Percentiles rank a stretch among this genome's conserved stretches.
These are phyloP conservation scores for Monosporascus sp. DNA, from an alignment of 2,329 filamentous ascomycete species.

Conservation along the genomic window DNA sequence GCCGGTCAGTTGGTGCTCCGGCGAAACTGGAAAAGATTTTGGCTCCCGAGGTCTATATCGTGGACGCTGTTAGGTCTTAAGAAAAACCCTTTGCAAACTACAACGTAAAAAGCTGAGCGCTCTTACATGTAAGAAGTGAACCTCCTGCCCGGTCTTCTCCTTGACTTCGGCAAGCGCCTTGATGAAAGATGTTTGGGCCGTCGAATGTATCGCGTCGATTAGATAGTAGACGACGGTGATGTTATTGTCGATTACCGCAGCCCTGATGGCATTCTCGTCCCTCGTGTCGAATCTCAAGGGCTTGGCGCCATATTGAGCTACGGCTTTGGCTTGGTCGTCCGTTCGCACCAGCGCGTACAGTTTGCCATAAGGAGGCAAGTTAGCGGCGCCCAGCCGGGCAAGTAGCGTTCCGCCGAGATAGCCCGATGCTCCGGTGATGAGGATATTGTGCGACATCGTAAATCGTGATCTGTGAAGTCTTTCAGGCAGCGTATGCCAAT, in stretches of 20 bases:
- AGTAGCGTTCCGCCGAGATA: constrained; percentile 49
- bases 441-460: constrained; percentile 32
- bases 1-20: constrained; percentile 35
- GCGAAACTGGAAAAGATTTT: constrained; percentile 47
- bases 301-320: constrained; percentile 38
- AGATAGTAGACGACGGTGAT: constrained; percentile 47
- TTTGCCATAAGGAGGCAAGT: constrained; percentile 36
- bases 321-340: constrained; percentile 37
- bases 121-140: constrained; percentile 43
- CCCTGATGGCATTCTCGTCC: constrained; percentile 29
- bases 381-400: constrained; percentile 28
- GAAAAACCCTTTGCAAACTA: not conserved
- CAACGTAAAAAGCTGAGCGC: not conserved
- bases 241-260: constrained; percentile 33
- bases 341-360: constrained; percentile 45
- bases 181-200: constrained; percentile 36
- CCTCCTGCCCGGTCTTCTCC: constrained; percentile 31
- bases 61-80: not conserved
- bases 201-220: constrained; percentile 33
- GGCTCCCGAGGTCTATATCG: constrained; percentile 40
- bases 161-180: constrained; percentile 40
- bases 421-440: constrained; percentile 48
- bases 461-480: not conserved
- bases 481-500: not conserved
- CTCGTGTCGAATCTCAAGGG: constrained; percentile 36